Evolutionary conservation across 306 rosid species (phyloP), one percentile per base, ranked within the genome.

Genomic region (Benincasa hispida): DNA sequence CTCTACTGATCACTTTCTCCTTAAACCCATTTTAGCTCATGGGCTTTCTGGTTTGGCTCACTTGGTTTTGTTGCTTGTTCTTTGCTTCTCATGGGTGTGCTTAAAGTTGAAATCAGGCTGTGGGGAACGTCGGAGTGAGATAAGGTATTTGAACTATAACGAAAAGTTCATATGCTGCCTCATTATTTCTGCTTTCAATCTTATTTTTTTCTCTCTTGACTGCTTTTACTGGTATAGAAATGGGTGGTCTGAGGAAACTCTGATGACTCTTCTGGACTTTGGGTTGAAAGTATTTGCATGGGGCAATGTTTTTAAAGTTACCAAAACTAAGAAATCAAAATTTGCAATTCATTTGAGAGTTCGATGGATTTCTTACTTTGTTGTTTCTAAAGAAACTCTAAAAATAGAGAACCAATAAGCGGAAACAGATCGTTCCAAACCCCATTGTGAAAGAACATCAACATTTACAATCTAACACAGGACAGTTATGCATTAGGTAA

Each of bases 281-380:
- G 87, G 77, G 17, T 39, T 86, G 34, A 84, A 81, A 79, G 60
- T 86, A 42, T 77, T 83, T 51, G 59, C 83, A 51, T 89, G 92
- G 97, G 86, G 75, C 67, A 76, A 54, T 12, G 60, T 87, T 72
- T 82, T 41, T 34, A 78, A 0, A 32, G 3, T 6, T 72, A 65
- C 76, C 21, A 68, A 66, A 77, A 59, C 73, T 4, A 60, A 63
- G 32, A 83, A 63, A 42, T 22, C 41, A 5, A 73, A 77, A 61
- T 83, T 78, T 48, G 84, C 88, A 2, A 14, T 35, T 41, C 69
- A 78, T 59, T 78, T 91, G 67, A 87, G 89, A 82, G 65, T 88
- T 77, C 89, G 89, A 85, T 84, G 82, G 88, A 76, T 90, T 87
- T 82, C 72, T 35, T 89, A 72, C 78, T 79, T 81, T 42, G 79